These are phyloP conservation scores for Hammondia hammondi DNA, from an alignment of 169 alveolate genomes.

Conservation along the genomic window DNA sequence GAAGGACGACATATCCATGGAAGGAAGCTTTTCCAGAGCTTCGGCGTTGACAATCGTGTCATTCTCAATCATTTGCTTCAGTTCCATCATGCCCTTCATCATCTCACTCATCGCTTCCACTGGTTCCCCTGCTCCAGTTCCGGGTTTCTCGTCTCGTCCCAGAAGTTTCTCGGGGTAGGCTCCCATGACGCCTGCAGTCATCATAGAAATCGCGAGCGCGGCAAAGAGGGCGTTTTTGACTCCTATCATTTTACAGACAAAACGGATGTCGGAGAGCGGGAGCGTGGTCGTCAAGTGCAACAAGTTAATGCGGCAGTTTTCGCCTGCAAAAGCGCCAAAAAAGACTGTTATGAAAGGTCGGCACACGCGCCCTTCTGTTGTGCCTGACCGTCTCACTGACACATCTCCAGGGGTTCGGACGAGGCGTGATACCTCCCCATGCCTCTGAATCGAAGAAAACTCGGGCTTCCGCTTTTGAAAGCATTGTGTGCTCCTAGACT, in stretches of 20 bases:
- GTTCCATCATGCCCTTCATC: conserved; percentile 25
- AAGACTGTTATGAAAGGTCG: background rate
- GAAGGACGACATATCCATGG: background rate
- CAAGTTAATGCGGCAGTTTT: background rate
- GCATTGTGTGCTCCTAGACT: no score
- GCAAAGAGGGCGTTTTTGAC: background rate
- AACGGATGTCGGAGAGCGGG: background rate
- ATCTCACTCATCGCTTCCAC: background rate
- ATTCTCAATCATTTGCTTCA: conserved; percentile 1
- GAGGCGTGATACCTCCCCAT: no score
- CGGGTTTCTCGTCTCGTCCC: background rate
- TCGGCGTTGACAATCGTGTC: conserved; percentile 4
- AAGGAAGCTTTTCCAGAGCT: conserved; percentile 4
- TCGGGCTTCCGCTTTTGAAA: no score
- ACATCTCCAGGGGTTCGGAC: no score
- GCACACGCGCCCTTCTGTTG: no score
- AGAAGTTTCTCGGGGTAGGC: conserved; percentile 6
- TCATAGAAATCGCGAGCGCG: background rate
- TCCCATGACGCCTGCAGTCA: background rate
- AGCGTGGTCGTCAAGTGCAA: background rate
- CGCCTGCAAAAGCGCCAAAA: background rate
- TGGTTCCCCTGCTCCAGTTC: background rate
- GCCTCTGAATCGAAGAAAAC: no score
- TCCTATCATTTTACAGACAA: background rate
- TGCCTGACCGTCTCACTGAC: no score